Evolutionary conservation across 2,329 filamentous ascomycete species (phyloP).

Genomic region (Paecilomyces variotii): DNA sequence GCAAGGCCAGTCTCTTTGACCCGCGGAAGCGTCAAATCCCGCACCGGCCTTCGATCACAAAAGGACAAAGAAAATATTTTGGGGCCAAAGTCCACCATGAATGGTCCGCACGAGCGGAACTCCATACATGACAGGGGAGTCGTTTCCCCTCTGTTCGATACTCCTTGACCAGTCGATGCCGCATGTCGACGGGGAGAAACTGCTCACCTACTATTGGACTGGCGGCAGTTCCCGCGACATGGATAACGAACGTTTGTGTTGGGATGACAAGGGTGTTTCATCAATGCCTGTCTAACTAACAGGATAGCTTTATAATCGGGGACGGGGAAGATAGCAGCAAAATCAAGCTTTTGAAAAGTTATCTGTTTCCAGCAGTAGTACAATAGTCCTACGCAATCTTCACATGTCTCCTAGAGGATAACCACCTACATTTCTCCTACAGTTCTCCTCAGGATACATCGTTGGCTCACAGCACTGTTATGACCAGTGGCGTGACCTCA

Average conservation of each 20-base stretch:
- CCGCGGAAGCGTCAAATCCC: no score
- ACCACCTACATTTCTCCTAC: no score
- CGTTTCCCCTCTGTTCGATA: background rate
- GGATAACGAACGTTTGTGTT: background rate
- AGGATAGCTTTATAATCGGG: background rate
- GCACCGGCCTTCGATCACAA: background rate
- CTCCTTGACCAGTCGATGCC: background rate
- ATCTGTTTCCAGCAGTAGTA: no score
- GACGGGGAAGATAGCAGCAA: background rate
- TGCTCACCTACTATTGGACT: background rate
- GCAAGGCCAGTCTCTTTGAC: no score
- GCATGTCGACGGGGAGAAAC: background rate
- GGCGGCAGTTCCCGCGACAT: background rate
- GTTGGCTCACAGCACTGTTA: no score
- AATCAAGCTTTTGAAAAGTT: background rate
- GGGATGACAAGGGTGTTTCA: background rate
- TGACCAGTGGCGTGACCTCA: no score
- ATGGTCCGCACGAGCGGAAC: background rate
- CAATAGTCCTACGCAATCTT: no score
- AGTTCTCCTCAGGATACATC: no score
- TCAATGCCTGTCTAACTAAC: background rate
- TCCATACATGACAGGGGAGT: background rate
- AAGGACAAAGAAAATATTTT: background rate
- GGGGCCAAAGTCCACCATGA: background rate
- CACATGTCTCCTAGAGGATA: no score